Percentiles rank a stretch among this genome's conserved stretches.
Conservation (phyloP, 331 rosid species). For the Acacia pycnantha region DNA sequence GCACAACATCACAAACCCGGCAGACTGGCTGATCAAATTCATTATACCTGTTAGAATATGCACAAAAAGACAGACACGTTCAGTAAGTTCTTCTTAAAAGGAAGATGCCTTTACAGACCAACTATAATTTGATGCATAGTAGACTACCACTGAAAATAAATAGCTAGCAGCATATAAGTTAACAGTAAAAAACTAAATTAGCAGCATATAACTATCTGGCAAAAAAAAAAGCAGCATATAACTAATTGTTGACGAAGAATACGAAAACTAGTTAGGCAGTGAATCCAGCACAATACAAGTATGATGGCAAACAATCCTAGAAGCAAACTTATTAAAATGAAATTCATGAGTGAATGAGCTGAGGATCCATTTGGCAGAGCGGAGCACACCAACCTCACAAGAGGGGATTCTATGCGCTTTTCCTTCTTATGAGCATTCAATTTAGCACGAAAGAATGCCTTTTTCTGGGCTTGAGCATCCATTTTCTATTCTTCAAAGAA, state of each 20-base stretch:
- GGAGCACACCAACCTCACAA: constrained; percentile 54
- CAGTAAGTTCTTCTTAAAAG: constrained; percentile 22
- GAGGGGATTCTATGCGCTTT: constrained; percentile 79
- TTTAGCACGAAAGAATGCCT: constrained; percentile 65
- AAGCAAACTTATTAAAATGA: background rate
- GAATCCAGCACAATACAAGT: background rate
- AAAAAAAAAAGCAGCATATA: background rate
- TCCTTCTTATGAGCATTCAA: constrained; percentile 84
- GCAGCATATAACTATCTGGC: background rate
- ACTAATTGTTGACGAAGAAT: background rate
- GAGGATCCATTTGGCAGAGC: background rate
- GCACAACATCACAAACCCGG: constrained; percentile 68
- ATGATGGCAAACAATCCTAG: constrained; percentile 5
- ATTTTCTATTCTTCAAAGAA: constrained; percentile 29
- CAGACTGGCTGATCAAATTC: constrained; percentile 82
- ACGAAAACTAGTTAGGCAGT: background rate
- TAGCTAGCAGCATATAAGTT: background rate
- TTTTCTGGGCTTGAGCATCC: constrained; percentile 73
- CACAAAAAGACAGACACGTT: constrained; percentile 12
- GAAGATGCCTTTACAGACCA: background rate
- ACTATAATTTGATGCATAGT: background rate
- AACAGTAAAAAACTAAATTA: background rate
- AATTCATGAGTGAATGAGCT: background rate
- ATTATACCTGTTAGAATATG: constrained; percentile 59
- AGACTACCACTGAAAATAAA: background rate